These are phyloP conservation scores for Sporothrix protearum DNA, from an alignment of 2,329 filamentous ascomycete species.

Conservation along the genomic window DNA sequence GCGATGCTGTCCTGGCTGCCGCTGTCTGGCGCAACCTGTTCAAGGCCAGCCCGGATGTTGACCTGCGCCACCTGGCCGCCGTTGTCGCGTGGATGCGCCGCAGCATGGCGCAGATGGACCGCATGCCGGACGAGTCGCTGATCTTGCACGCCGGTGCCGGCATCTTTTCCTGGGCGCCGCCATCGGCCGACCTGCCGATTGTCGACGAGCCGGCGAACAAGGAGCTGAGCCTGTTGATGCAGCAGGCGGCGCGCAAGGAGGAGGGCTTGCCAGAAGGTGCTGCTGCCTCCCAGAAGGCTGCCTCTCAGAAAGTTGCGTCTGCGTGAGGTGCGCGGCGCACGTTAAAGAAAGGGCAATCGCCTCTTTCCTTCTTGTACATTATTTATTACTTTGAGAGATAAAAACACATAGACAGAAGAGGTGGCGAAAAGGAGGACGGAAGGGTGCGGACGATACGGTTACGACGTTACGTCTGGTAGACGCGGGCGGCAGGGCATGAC, in stretches of 20 bases:
- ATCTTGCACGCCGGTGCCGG: conserved; percentile 35
- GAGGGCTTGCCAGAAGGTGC: not conserved
- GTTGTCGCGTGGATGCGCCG: conserved; percentile 56
- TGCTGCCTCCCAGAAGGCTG: not conserved
- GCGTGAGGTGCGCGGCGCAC: not conserved
- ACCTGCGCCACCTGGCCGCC: conserved; percentile 50
- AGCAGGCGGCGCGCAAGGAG: conserved; percentile 24
- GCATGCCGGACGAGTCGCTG: conserved; percentile 45
- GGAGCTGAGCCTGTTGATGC: conserved; percentile 38
- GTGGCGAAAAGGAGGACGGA: not conserved
- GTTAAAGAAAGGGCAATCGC: not conserved
- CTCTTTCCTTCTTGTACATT: not conserved
- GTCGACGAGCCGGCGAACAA: conserved; percentile 42
- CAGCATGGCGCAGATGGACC: conserved; percentile 47
- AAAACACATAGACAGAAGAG: not conserved
- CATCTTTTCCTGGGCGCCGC: conserved; percentile 43
- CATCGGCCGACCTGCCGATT: conserved; percentile 36
- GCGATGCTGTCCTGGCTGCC: conserved; percentile 71
- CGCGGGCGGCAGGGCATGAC: not conserved
- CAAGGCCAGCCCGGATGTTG: conserved; percentile 59
- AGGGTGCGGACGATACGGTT: not conserved
- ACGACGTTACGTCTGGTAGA: not conserved
- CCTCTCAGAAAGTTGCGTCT: not conserved
- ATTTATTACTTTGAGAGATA: not conserved
- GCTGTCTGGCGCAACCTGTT: conserved; percentile 94